A percentile compares a stretch with the other conserved stretches of the same genome.
phyloP scores from a whole-genome alignment of 805 yeast species.

The Saccharomycopsis lassenensis region DNA sequence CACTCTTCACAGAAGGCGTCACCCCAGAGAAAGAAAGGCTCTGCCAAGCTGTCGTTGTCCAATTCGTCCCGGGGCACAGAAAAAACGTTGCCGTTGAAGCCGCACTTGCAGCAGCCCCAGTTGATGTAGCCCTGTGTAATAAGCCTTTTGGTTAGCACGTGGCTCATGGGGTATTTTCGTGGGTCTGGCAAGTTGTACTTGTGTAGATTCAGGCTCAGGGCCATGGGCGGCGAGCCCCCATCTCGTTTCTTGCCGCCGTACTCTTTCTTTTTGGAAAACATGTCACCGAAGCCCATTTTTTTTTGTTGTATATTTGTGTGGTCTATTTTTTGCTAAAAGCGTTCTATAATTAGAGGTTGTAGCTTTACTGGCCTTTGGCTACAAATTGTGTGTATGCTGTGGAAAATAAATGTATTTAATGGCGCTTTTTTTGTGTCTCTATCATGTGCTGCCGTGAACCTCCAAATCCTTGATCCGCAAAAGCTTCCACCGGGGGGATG shows the following conservation, averaged over 20 bases:
- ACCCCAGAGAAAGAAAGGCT: constrained; percentile 17
- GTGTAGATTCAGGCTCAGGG: constrained; percentile 1
- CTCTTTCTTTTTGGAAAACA: constrained; percentile 1
- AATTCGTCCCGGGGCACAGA: constrained; percentile 8
- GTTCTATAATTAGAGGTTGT: no score
- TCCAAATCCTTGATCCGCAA: no score
- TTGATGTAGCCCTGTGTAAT: constrained; percentile 9
- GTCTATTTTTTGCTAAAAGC: no score
- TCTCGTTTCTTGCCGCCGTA: background rate
- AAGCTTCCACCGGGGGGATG: no score
- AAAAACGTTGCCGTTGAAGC: constrained; percentile 7
- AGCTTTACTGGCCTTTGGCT: no score
- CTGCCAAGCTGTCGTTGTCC: constrained; percentile 7
- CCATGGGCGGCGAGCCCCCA: background rate
- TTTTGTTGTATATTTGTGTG: no score
- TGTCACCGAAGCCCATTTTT: constrained; percentile 13
- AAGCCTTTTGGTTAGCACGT: constrained; percentile 7
- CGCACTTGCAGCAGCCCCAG: constrained; percentile 18
- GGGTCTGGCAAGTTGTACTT: constrained; percentile 7
- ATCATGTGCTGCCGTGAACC: no score
- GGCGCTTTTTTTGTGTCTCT: no score
- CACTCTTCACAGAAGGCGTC: constrained; percentile 16
- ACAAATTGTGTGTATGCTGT: no score
- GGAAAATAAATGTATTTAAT: no score
- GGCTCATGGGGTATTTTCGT: constrained; percentile 9